Conservation (phyloP, 1,284 basidiomycete species). For the Sporisorium sorghi region DNA sequence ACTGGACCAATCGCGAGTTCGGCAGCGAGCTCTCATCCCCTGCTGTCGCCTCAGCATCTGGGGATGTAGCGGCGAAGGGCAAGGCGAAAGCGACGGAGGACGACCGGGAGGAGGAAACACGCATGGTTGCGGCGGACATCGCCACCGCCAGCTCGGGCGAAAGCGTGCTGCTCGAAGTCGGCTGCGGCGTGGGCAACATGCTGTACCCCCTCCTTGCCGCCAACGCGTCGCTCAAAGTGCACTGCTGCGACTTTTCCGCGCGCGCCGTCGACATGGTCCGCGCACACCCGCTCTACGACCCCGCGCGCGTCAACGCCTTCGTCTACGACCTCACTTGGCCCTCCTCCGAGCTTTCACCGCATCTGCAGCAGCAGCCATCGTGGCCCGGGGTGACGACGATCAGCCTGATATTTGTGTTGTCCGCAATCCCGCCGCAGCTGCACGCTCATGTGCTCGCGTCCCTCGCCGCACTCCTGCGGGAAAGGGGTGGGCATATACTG, state of each 20-base stretch:
- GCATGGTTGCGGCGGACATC: slow-evolving; percentile 5
- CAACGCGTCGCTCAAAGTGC: slow-evolving; percentile 54
- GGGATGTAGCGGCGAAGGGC: too few relatives aligned
- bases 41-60: background rate
- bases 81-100: slow-evolving; percentile 17
- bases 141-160: slow-evolving; percentile 15
- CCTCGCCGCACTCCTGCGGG: slow-evolving; percentile 17
- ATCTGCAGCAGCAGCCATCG: background rate
- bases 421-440: slow-evolving; percentile 67
- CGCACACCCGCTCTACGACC: slow-evolving; percentile 55
- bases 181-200: slow-evolving; percentile 69
- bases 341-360: slow-evolving; percentile 12
- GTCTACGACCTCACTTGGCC: slow-evolving; percentile 65
- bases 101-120: slow-evolving; percentile 35
- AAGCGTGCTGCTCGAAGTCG: slow-evolving; percentile 64
- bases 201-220: slow-evolving; percentile 62
- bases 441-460: slow-evolving; percentile 42
- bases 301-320: slow-evolving; percentile 65
- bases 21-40: slow-evolving; percentile 13
- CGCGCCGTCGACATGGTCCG: slow-evolving; percentile 65
- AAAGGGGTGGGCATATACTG: slow-evolving; percentile 54
- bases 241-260: slow-evolving; percentile 67
- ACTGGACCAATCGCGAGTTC: slow-evolving; percentile 70
- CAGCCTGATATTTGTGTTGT: slow-evolving; percentile 68
- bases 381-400: slow-evolving; percentile 57